phyloP scores from a whole-genome alignment of 768 basidiomycete genomes.

The Suillus subluteus region DNA sequence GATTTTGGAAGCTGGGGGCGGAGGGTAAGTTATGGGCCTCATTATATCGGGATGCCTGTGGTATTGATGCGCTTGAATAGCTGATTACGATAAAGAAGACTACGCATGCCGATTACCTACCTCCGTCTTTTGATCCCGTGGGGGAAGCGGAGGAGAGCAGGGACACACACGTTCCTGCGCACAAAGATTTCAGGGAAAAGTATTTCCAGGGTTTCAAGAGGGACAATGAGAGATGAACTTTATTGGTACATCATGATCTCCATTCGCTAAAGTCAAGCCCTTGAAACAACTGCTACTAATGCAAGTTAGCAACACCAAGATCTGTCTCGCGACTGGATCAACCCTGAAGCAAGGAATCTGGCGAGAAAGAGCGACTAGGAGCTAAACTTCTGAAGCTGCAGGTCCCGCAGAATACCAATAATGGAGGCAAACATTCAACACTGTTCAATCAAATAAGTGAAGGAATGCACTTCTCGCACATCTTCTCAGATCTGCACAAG shows the following conservation, averaged over 20 bases:
- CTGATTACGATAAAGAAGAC: slow-evolving; percentile 89
- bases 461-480: neutral
- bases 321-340: neutral
- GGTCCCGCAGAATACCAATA: neutral
- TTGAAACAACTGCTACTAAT: neutral
- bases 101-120: slow-evolving; percentile 45
- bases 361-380: neutral
- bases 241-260: neutral
- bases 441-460: neutral
- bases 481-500: neutral
- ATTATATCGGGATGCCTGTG: neutral
- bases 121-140: slow-evolving; percentile 55
- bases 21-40: slow-evolving; percentile 56
- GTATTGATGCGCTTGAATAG: slow-evolving; percentile 43
- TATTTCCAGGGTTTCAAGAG: slow-evolving; percentile 85
- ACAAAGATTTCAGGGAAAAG: slow-evolving; percentile 86
- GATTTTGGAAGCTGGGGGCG: slow-evolving; percentile 96
- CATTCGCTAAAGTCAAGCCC: slow-evolving; percentile 1
- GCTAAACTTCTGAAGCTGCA: neutral
- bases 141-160: slow-evolving; percentile 10
- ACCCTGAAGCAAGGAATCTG: neutral
- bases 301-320: neutral
- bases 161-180: slow-evolving; percentile 69
- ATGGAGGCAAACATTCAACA: neutral
- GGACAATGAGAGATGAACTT: slow-evolving; percentile 19